phyloP scores from a whole-genome alignment of 495 filamentous ascomycete species.

The Pseudotulostoma volvatum region DNA sequence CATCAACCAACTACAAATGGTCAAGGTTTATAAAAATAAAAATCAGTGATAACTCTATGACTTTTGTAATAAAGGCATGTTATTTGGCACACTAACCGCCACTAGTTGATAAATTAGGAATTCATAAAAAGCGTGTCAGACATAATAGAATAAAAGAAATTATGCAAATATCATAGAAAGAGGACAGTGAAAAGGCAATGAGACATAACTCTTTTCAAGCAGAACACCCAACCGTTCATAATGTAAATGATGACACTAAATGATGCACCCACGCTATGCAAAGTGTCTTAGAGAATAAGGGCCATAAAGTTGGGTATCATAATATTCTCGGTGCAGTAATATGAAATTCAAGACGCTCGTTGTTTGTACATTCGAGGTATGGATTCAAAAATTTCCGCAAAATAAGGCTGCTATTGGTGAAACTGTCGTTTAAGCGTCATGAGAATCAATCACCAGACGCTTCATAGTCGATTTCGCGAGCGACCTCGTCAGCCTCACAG shows the following conservation, averaged over 20 bases:
- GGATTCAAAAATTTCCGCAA: not conserved
- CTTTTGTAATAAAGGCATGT: too few relatives aligned
- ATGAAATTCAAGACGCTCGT: not conserved
- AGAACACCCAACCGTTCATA: constrained; percentile 21
- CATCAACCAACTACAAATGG: too few relatives aligned
- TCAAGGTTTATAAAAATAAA: too few relatives aligned
- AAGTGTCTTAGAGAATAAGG: constrained; percentile 14
- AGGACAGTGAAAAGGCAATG: too few relatives aligned
- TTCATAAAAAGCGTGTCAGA: too few relatives aligned
- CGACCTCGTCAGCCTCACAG: constrained; percentile 23
- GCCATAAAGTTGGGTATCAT: constrained; percentile 12
- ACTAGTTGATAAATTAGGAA: too few relatives aligned
- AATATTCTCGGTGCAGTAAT: constrained; percentile 6
- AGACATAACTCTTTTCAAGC: too few relatives aligned
- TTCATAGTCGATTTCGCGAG: constrained; percentile 27
- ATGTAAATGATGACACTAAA: constrained; percentile 22
- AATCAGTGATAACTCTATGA: too few relatives aligned
- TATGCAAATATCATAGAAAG: too few relatives aligned
- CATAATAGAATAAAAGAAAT: too few relatives aligned
- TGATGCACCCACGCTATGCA: constrained; percentile 32
- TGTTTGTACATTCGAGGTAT: not conserved
- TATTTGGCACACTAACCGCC: too few relatives aligned
- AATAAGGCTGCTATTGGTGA: not conserved
- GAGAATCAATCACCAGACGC: constrained; percentile 18
- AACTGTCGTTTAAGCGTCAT: not conserved